Base-by-base conservation (phyloP, 2,329 filamentous ascomycete genomes). In the Sclerotinia subarctica region DNA sequence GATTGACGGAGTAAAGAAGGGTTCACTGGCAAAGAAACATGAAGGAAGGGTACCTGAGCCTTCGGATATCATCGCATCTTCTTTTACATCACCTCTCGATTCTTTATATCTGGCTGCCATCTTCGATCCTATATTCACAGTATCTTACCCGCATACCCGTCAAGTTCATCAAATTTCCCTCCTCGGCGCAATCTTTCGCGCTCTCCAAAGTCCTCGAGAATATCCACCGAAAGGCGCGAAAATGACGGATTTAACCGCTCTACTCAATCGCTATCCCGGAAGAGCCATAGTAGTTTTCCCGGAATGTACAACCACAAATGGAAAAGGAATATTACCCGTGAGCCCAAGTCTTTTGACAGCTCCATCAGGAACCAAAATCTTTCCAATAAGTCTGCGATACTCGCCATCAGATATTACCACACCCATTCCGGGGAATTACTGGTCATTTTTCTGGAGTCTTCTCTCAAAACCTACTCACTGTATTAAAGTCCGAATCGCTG, bases 301-400 rank as follows among this genome's bases (percentile, higher is more conserved):
- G 17, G 95, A 99, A 80, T 94, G 91, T 79, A 95, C 91, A 5
- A 96, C 95, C 0, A 97, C 93, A 56, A 99, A 99, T 77, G 94
- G 94, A 70, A 90, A 92, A 73, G 95, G 90, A 5, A 94, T 98
- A 70, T 80, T 99, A 17, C 91, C 93, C 1, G 87, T 97, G 67
- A 92, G 90, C 70, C 92, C 91, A 0, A 90, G 88, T 63, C 83
- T 99, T 1, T 82, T 95, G 3, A 85, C 88, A 21, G 86, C 87
- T 0, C 87, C 89, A 0, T 78, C 86, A 7, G 82, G 85, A 66
- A 89, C 89, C 11, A 90, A 89, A 76, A 92, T 99, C 73, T 98
- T 96, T 80, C 94, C 95, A 1, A 85, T 99, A 69, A 96, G 90
- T 78, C 82, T 99, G 71, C 88, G 94, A 64, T 99, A 98, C 78